Percentiles rank a stretch among this genome's conserved stretches.
These are phyloP conservation scores for Eucalyptus marginata DNA, from an alignment of 345 rosid species.

Conservation along the genomic window DNA sequence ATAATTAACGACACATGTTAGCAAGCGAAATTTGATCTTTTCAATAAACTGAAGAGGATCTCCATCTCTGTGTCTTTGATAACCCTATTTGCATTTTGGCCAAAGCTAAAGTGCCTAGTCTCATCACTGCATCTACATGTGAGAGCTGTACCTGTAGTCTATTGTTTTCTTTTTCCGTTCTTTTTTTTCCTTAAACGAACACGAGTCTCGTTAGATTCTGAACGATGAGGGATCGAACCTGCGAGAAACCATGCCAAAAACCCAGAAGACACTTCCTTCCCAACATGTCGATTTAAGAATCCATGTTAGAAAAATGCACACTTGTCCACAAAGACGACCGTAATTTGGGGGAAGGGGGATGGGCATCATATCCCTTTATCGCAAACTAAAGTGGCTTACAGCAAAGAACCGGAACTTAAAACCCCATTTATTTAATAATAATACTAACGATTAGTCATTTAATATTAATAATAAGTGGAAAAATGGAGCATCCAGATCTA, in stretches of 20 bases:
- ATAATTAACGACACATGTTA: neutral
- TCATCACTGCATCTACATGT: neutral
- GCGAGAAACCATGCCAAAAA: neutral
- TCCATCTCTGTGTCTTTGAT: neutral
- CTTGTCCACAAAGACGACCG: constrained; percentile 10
- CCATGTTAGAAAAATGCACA: neutral
- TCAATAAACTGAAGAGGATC: neutral
- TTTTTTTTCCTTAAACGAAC: neutral
- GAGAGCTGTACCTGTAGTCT: neutral
- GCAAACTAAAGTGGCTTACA: constrained; percentile 22
- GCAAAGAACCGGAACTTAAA: constrained; percentile 11
- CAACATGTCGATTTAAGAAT: neutral
- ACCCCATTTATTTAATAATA: neutral
- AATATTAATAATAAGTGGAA: neutral
- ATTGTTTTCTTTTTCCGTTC: fast-evolving
- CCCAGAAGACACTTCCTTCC: neutral
- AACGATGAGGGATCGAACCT: neutral
- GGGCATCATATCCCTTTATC: neutral
- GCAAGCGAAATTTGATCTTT: neutral
- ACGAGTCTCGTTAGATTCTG: neutral
- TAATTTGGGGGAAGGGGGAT: neutral
- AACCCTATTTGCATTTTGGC: neutral
- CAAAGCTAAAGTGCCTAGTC: neutral
- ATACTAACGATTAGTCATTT: neutral
- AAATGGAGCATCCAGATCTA: constrained; percentile 2